Evolutionary conservation across 768 basidiomycete genomes (phyloP).

Genomic region (Leccinum sublutescens): DNA sequence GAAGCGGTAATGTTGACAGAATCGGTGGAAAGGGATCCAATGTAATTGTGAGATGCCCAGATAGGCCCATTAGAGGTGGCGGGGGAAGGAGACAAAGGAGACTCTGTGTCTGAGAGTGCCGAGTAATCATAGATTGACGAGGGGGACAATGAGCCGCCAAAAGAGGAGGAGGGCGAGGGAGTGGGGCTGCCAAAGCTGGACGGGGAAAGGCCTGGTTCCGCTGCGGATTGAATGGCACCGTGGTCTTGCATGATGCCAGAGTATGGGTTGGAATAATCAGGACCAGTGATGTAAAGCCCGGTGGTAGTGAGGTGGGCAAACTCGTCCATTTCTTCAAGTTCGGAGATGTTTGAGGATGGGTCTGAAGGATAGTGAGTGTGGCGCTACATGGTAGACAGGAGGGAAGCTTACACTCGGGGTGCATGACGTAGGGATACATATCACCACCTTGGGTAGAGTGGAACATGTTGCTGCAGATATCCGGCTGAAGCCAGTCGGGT

Average conservation of each 20-base stretch:
- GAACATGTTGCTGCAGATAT: not conserved
- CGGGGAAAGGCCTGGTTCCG: slow-evolving; percentile 9
- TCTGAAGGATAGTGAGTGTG: slow-evolving; percentile 18
- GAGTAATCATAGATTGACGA: slow-evolving; percentile 8
- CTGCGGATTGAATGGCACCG: not conserved
- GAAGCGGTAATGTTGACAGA: not conserved
- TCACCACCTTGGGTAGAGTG: not conserved
- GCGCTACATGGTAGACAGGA: slow-evolving; percentile 1
- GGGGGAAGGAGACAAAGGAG: slow-evolving; percentile 19
- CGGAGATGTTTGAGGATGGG: not conserved
- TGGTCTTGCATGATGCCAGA: slow-evolving; percentile 15
- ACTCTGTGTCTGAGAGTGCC: slow-evolving; percentile 23
- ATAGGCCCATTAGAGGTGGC: slow-evolving; percentile 6
- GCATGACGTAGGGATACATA: not conserved
- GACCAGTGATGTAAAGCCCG: slow-evolving; percentile 7
- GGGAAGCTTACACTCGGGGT: slow-evolving; percentile 8
- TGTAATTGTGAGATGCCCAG: slow-evolving; percentile 7
- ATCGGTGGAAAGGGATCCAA: not conserved
- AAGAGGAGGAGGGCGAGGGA: slow-evolving; percentile 29
- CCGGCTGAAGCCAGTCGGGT: not conserved
- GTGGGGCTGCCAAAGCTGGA: slow-evolving; percentile 13
- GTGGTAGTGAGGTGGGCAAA: slow-evolving; percentile 14
- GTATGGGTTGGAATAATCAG: slow-evolving; percentile 7
- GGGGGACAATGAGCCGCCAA: slow-evolving; percentile 25
- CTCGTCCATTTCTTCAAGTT: slow-evolving; percentile 22